phyloP scores from a whole-genome alignment of 1,139 yeast genomes.

The Geotrichum candidum region DNA sequence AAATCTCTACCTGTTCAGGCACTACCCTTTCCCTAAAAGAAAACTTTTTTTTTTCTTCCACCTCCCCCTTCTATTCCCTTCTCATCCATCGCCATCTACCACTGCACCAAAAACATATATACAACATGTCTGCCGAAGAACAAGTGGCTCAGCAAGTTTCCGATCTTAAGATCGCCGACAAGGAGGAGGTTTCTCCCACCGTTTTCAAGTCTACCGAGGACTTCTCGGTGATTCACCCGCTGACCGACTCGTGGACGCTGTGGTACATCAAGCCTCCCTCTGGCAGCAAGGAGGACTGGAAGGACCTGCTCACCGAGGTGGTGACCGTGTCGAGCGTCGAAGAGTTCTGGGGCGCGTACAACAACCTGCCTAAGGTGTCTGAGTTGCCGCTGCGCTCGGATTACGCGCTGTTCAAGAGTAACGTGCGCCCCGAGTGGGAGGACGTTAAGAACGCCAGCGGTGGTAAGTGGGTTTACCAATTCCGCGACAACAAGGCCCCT shows the following conservation, averaged over 20 bases:
- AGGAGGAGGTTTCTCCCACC: conserved; percentile 35
- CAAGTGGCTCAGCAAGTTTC: background rate
- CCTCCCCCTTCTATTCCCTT: background rate
- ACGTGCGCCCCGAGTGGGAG: conserved; percentile 98
- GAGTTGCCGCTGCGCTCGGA: conserved; percentile 91
- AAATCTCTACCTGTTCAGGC: too few relatives aligned
- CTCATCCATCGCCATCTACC: background rate
- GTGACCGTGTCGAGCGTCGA: conserved; percentile 89
- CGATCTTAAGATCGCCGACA: background rate
- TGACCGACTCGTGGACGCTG: conserved; percentile 89
- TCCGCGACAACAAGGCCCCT: conserved; percentile 50
- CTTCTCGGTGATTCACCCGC: conserved; percentile 81
- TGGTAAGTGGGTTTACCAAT: conserved; percentile 89
- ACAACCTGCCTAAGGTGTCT: conserved; percentile 86
- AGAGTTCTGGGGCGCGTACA: conserved; percentile 98
- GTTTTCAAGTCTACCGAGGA: conserved; percentile 64
- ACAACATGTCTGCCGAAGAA: background rate
- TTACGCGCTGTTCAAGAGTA: conserved; percentile 91
- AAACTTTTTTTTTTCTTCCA: conserved; percentile 1
- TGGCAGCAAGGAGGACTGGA: conserved; percentile 79
- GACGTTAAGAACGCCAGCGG: conserved; percentile 82
- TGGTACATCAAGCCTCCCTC: conserved; percentile 97
- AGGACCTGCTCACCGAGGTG: conserved; percentile 86
- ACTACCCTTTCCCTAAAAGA: too few relatives aligned
- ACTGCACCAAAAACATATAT: background rate